Conservation (phyloP, 305 asterid genomes). For the Solanum hybrid region DNA sequence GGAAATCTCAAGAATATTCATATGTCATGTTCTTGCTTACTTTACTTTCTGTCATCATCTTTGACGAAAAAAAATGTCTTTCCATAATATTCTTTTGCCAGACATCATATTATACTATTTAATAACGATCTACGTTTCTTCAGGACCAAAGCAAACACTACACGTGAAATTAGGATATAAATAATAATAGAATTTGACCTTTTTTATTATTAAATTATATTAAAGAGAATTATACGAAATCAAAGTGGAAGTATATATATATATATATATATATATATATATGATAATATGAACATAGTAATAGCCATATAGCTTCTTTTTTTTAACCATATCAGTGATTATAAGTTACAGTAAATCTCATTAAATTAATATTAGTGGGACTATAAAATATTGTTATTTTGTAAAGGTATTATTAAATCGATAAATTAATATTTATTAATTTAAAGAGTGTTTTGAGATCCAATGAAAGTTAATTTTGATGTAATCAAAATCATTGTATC, state of each 20-base stretch:
- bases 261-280: too few relatives aligned
- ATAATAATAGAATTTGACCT: not conserved
- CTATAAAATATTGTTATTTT: too few relatives aligned
- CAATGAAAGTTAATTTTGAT: too few relatives aligned
- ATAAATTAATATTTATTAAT: too few relatives aligned
- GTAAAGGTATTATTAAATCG: too few relatives aligned
- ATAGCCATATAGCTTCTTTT: not conserved
- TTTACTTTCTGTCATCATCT: not conserved
- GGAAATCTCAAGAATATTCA: not conserved
- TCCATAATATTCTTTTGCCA: not conserved
- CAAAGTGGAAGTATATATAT: not conserved
- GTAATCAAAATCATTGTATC: too few relatives aligned
- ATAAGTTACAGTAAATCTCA: not conserved
- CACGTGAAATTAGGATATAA: constrained; percentile 40
- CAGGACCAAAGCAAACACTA: constrained; percentile 6
- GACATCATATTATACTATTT: not conserved
- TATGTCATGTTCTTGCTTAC: not conserved
- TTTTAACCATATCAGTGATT: not conserved
- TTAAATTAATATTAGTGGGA: not conserved
- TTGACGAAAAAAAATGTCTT: not conserved
- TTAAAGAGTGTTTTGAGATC: not conserved
- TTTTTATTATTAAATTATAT: not conserved
- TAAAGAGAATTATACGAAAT: not conserved
- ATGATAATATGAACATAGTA: too few relatives aligned
- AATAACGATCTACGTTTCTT: not conserved